Evolutionary conservation across 2,329 filamentous ascomycete species (phyloP), one percentile per base, ranked within the genome.

Genomic region (Bertia moriformis): DNA sequence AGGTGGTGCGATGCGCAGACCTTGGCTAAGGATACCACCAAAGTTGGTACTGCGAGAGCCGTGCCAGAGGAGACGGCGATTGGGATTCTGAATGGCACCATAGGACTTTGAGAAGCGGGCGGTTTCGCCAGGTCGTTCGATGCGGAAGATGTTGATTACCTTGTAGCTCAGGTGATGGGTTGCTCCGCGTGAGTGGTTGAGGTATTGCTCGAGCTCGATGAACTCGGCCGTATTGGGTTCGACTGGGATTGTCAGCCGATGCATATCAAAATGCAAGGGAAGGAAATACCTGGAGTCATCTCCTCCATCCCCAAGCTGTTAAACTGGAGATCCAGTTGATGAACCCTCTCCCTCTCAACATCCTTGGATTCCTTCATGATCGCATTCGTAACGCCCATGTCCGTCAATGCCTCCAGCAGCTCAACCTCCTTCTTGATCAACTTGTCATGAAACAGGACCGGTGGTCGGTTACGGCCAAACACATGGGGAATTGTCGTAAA

Each of bases 1-100:
- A 0, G 81, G 80, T 0, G 87, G 87, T 4, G 87, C 87, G 46
- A 93, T 93, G n/a, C 85, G 81, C 4, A 94, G 70, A 46, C 87
- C 87, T 56, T 93, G 84, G 41, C 77, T 82, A 32, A 93, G 71
- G 42, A 94, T 94, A 51, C 86, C 87, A 51, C 81, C 85, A 46
- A 79, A 93, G 55, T 93, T 93, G 39, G 83, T 91, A 20, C 69
- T 71, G 22, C 85, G 77, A 14, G 83, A 88, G 14, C 87, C 86
- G 53, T 93, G 87, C 87, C 87, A 94, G 2, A 94, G 67, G 1
- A 93, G 73, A 14, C 83, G 75, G 18, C 81, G 73, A 52, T 91
- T 17, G 37, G 70, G 71, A n/a, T 67, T 60, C 7, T 66, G 53
- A 37, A 68, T 49, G 2, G 62, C 66, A 17, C 70, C 56, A 43